phyloP scores from a whole-genome alignment of 371 early-diverging fungal species.

The Fennellomyces sp. region DNA sequence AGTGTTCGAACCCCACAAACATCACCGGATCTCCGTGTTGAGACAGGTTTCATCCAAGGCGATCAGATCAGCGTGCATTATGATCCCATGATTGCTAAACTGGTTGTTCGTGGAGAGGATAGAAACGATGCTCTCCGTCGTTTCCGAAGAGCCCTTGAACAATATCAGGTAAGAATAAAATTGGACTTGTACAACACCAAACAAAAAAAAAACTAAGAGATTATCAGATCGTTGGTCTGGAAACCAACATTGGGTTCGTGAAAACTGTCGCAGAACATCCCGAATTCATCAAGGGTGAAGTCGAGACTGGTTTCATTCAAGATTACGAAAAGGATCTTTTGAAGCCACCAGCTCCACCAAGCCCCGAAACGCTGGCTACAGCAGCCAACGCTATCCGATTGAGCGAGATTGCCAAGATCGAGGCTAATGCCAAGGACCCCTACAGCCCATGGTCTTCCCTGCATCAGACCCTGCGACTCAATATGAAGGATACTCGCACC shows the following conservation, averaged over 20 bases:
- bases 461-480: slow-evolving; percentile 59
- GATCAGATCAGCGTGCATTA: slow-evolving; percentile 93
- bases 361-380: slow-evolving; percentile 66
- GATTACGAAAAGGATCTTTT: slow-evolving; percentile 72
- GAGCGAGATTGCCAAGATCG: slow-evolving; percentile 43
- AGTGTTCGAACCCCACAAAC: slow-evolving; percentile 73
- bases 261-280: slow-evolving; percentile 78
- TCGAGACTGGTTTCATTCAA: slow-evolving; percentile 94
- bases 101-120: slow-evolving; percentile 87
- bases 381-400: slow-evolving; percentile 73
- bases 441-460: slow-evolving; percentile 65
- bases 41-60: slow-evolving; percentile 93
- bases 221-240: slow-evolving; percentile 78
- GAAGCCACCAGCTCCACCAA: slow-evolving; percentile 46
- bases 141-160: slow-evolving; percentile 78
- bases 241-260: slow-evolving; percentile 93
- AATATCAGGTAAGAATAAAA: slow-evolving; percentile 64
- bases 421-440: slow-evolving; percentile 38
- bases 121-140: slow-evolving; percentile 85
- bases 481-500: slow-evolving; percentile 46
- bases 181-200: neutral
- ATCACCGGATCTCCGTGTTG: slow-evolving; percentile 75
- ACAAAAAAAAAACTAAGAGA: neutral
- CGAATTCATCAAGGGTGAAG: slow-evolving; percentile 85
- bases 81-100: slow-evolving; percentile 98